Conservation (phyloP, 2,329 filamentous ascomycete genomes). For the Sarocladium brachiariae region DNA sequence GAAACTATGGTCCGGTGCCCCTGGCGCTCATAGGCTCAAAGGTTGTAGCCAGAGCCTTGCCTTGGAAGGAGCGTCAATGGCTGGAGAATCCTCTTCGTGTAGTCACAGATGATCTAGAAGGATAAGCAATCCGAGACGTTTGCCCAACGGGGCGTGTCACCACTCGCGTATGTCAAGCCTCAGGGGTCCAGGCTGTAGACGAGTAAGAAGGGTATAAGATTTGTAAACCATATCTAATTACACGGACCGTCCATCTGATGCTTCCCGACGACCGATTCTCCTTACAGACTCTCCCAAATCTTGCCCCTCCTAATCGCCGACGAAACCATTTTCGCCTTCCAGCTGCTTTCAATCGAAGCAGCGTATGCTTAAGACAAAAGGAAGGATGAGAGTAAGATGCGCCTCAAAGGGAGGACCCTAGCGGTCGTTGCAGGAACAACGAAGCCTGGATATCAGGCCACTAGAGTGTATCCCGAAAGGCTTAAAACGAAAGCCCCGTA, state of each 20-base stretch:
- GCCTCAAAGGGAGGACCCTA: too few relatives aligned
- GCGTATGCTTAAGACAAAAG: constrained; percentile 30
- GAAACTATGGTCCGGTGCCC: constrained; percentile 79
- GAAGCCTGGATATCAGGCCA: too few relatives aligned
- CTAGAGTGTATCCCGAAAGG: background rate
- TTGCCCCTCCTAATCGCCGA: constrained; percentile 13
- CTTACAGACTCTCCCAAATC: constrained; percentile 4
- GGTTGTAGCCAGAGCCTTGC: constrained; percentile 58
- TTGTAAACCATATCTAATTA: constrained; percentile 9
- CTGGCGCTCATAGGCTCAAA: constrained; percentile 80
- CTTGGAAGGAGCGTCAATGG: constrained; percentile 44
- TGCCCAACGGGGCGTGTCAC: too few relatives aligned
- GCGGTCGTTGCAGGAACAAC: too few relatives aligned
- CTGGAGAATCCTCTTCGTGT: constrained; percentile 38
- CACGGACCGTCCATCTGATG: background rate
- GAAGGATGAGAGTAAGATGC: background rate
- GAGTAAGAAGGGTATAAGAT: constrained; percentile 10
- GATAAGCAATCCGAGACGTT: too few relatives aligned
- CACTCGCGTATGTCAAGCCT: too few relatives aligned
- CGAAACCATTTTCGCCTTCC: constrained; percentile 12
- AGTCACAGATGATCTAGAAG: constrained; percentile 8
- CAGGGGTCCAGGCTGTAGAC: background rate
- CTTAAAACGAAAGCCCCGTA: background rate
- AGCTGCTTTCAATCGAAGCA: constrained; percentile 14
- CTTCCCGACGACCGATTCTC: constrained; percentile 8